Evolutionary conservation across 2,329 filamentous ascomycete genomes (phyloP), one percentile per base, ranked within the genome.

Genomic region (Verticillium klebahnii): DNA sequence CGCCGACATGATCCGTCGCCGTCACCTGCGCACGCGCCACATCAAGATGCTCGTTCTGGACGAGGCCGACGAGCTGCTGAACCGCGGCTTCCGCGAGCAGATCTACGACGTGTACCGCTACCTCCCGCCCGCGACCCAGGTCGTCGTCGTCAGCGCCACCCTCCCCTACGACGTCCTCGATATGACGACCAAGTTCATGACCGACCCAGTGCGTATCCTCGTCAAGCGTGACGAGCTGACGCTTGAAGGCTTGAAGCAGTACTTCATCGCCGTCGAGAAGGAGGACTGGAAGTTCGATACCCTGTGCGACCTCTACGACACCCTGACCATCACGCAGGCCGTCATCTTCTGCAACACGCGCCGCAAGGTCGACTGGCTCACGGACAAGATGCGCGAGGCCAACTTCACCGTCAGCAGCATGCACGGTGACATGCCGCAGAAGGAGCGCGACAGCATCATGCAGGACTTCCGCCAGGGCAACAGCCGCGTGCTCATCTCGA

Each of bases 101-200:
- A 99, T 99, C 76, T 98, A 98, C 85, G 94, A 98, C 69, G 93
- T 99, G 58, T 98, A 97, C 82, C 92, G 93, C 73, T 96, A 97
- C 73, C 89, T 99, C 0, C 95, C 95, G 17, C 95, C 93, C 31
- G 93, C 94, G 5, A 99, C 95, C 1, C 95, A 99, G 77, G 95
- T 98, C n/a, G 95, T 98, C 2, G 92, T 99, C 32, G 92, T 99
- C 69, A 97, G 92, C 60, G 95, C 95, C 66, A 99, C 95, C 4
- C 88, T 99, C 37, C 95, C 95, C 56, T 96, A 98, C 82, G 95
- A 99, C 73, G 95, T 99, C 23, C 86, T 99, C 60, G 94, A 98
- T 77, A 97, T 99, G 91, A 99, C 95, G 36, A 98, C 94, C 68
- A 98, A 98, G 78, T 99, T 99, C 85, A 99, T 99, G 95, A 97